These are phyloP conservation scores for Pseudocercospora crystallina DNA, from an alignment of 2,329 filamentous ascomycete genomes.

Conservation along the genomic window DNA sequence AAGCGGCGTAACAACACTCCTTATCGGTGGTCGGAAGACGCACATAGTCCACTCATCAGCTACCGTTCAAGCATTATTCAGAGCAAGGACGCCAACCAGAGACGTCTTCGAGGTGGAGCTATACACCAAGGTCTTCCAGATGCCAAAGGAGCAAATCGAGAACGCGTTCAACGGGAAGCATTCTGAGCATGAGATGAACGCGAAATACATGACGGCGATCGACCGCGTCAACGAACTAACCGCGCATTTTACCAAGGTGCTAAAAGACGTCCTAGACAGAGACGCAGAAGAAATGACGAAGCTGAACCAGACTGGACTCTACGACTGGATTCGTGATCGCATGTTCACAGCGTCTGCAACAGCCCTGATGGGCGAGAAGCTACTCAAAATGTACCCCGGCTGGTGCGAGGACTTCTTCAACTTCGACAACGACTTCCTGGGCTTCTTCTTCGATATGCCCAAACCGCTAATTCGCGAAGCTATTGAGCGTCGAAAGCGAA, in stretches of 20 bases:
- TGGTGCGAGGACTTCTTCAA: conserved; percentile 33
- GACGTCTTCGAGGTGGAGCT: conserved; percentile 31
- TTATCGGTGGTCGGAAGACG: conserved; percentile 29
- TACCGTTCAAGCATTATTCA: conserved; percentile 32
- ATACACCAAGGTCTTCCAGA: conserved; percentile 25
- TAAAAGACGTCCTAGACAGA: conserved; percentile 22
- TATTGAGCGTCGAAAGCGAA: conserved; percentile 20
- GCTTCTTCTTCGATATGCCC: conserved; percentile 33
- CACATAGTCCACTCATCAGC: conserved; percentile 29
- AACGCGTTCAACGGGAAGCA: conserved; percentile 26
- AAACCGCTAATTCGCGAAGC: conserved; percentile 28
- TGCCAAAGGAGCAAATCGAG: conserved; percentile 25
- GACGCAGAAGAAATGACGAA: conserved; percentile 24
- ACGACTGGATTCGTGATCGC: conserved; percentile 31
- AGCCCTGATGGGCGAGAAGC: conserved; percentile 31
- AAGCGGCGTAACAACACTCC: conserved; percentile 30
- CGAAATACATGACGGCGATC: conserved; percentile 29
- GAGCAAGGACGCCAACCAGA: conserved; percentile 22
- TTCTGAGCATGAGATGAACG: conserved; percentile 29
- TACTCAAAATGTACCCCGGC: conserved; percentile 32
- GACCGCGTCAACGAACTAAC: conserved; percentile 36
- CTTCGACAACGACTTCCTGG: conserved; percentile 32
- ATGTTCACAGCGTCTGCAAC: conserved; percentile 34
- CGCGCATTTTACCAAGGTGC: conserved; percentile 23
- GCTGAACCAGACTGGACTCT: conserved; percentile 26